These are phyloP conservation scores for Ceriops decandra DNA, from an alignment of 345 rosid species.

Conservation along the genomic window DNA sequence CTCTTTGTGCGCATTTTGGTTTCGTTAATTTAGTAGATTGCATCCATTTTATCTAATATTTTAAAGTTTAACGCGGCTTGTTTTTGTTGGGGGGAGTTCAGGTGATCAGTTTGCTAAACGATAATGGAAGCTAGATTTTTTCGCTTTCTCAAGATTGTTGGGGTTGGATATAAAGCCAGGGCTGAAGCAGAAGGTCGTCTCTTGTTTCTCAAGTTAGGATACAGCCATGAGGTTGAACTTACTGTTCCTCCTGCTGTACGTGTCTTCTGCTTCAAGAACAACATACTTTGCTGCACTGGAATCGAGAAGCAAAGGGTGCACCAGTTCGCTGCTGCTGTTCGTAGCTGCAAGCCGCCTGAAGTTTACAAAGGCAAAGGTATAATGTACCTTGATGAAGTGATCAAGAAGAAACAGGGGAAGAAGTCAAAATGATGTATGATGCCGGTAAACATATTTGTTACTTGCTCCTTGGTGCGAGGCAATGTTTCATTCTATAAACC, in stretches of 20 bases:
- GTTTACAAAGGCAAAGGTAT: slow-evolving; percentile 79
- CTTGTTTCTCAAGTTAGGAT: slow-evolving; percentile 63
- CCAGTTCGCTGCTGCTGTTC: slow-evolving; percentile 71
- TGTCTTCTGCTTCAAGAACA: slow-evolving; percentile 84
- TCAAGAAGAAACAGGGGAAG: slow-evolving; percentile 73
- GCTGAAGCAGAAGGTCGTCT: slow-evolving; percentile 64
- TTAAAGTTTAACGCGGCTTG: too few species aligned
- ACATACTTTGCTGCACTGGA: slow-evolving; percentile 83
- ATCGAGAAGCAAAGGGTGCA: slow-evolving; percentile 76
- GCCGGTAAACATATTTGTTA: background rate
- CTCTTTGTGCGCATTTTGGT: background rate
- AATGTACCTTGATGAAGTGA: slow-evolving; percentile 65
- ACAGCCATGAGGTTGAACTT: slow-evolving; percentile 83
- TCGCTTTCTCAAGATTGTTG: slow-evolving; percentile 67
- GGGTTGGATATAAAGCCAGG: slow-evolving; percentile 84
- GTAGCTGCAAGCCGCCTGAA: slow-evolving; percentile 82
- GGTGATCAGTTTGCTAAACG: slow-evolving; percentile 3
- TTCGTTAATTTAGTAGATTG: background rate
- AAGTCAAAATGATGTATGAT: slow-evolving; percentile 46
- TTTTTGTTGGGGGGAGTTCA: background rate
- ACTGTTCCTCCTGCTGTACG: slow-evolving; percentile 74
- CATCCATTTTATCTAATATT: background rate
- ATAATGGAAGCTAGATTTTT: slow-evolving; percentile 66
- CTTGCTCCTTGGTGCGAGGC: background rate
- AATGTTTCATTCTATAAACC: background rate